These are phyloP conservation scores for Tetrahymena borealis DNA, from an alignment of 73 alveolate species.

Conservation along the genomic window DNA sequence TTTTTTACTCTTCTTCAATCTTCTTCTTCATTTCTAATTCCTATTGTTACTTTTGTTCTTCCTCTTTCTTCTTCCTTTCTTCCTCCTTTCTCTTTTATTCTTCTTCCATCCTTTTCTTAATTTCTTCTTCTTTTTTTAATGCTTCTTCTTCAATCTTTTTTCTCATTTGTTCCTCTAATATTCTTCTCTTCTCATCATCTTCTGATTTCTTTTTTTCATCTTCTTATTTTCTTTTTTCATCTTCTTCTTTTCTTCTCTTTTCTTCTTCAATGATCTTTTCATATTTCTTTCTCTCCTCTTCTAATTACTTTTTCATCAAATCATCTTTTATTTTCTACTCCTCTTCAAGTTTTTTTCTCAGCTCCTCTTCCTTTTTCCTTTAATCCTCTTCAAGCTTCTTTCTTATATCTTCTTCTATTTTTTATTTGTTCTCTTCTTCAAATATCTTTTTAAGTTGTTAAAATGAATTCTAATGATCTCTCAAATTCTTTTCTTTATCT, in stretches of 20 bases:
- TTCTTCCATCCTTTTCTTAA: neutral
- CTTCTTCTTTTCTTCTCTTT: neutral
- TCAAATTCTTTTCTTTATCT: neutral
- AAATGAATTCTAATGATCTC: neutral
- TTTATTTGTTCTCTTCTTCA: neutral
- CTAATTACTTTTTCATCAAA: neutral
- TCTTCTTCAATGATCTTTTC: neutral
- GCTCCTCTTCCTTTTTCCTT: neutral
- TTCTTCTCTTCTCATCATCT: conserved; percentile 1
- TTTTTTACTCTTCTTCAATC: conserved; percentile 11
- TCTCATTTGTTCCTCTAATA: conserved; percentile 11
- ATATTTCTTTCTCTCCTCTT: conserved; percentile 4
- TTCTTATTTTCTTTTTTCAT: too few relatives aligned
- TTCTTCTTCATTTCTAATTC: neutral
- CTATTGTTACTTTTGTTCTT: neutral
- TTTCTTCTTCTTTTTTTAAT: neutral
- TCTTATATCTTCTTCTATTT: neutral
- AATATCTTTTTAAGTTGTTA: neutral
- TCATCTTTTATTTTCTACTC: conserved; percentile 3
- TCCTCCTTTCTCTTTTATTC: neutral
- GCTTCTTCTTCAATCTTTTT: neutral
- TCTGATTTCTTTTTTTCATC: neutral
- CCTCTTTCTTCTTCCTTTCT: neutral
- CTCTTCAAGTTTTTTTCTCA: neutral
- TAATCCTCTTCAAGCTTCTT: neutral